These are phyloP conservation scores for Globisporangium splendens DNA, from an alignment of 352 stramenopile genomes.

Conservation along the genomic window DNA sequence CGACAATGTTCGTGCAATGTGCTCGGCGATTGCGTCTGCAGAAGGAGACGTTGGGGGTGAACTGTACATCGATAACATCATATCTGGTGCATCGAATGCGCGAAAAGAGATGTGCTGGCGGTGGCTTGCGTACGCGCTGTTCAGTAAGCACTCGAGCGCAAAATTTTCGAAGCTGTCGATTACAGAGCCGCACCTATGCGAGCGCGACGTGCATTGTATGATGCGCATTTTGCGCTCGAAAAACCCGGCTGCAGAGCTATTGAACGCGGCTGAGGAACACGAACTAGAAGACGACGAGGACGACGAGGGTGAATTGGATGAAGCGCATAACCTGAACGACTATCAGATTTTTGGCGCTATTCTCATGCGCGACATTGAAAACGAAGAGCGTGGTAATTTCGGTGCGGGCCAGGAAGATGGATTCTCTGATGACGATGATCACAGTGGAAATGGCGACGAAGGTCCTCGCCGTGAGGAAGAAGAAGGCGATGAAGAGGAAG, in stretches of 20 bases:
- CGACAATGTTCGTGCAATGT: constrained; percentile 7
- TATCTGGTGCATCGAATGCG: not conserved
- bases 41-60: not conserved
- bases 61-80: constrained; percentile 1
- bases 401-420: not conserved
- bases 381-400: not conserved
- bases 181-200: not conserved
- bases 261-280: not conserved
- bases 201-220: not conserved
- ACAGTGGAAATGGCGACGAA: too few relatives aligned
- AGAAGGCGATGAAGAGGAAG: not conserved
- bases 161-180: constrained; percentile 10
- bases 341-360: not conserved
- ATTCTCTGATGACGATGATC: too few relatives aligned
- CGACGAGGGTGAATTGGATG: not conserved
- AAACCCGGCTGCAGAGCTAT: constrained; percentile 7
- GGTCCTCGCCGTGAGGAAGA: too few relatives aligned
- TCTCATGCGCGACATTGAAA: not conserved
- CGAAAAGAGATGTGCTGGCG: constrained; percentile 9
- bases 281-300: not conserved
- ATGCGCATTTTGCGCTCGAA: constrained; percentile 1
- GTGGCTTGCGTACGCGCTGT: constrained; percentile 11
- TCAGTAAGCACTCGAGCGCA: constrained; percentile 9
- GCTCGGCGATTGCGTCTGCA: not conserved
- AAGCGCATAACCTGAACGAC: not conserved